Evolutionary conservation across 176 grass and related monocot genomes (phyloP).

Genomic region (Oryza longistaminata): DNA sequence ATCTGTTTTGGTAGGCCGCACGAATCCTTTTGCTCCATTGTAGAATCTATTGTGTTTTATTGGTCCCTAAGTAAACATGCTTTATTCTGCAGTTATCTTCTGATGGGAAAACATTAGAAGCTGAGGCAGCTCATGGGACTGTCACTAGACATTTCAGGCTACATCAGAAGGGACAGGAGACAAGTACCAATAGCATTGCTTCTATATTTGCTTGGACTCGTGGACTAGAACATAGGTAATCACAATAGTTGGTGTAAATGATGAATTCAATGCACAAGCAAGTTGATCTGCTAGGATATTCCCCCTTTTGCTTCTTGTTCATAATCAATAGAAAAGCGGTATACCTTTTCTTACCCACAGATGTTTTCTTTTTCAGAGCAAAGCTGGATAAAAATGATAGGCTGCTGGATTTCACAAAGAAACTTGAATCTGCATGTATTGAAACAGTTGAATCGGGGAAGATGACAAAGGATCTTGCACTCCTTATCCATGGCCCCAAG

Average conservation of each 20-base stretch:
- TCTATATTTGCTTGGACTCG: conserved; percentile 99
- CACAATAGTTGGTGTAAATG: conserved; percentile 1
- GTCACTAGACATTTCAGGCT: conserved; percentile 92
- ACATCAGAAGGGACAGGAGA: conserved; percentile 89
- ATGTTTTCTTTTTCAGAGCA: conserved; percentile 57
- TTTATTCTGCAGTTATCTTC: conserved; percentile 79
- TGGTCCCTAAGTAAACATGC: conserved; percentile 1
- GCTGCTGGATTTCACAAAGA: conserved; percentile 73
- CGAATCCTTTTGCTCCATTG: conserved; percentile 22
- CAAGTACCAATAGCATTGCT: conserved; percentile 98
- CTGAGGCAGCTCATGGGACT: conserved; percentile 97
- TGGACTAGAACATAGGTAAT: conserved; percentile 88
- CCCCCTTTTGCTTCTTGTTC: background rate
- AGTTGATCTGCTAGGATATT: background rate
- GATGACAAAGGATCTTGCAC: conserved; percentile 99
- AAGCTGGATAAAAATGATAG: conserved; percentile 82
- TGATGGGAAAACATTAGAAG: conserved; percentile 93
- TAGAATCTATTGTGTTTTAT: conserved; percentile 25
- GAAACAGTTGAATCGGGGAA: conserved; percentile 91
- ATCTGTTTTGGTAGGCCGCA: conserved; percentile 68
- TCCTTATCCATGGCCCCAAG: conserved; percentile 91
- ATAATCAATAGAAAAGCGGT: conserved; percentile 1
- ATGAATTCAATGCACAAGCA: background rate
- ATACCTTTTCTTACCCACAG: conserved; percentile 1
- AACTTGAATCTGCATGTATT: conserved; percentile 85